Evolutionary conservation across 352 stramenopile species (phyloP).

Genomic region (Phytopythium kandeliae): DNA sequence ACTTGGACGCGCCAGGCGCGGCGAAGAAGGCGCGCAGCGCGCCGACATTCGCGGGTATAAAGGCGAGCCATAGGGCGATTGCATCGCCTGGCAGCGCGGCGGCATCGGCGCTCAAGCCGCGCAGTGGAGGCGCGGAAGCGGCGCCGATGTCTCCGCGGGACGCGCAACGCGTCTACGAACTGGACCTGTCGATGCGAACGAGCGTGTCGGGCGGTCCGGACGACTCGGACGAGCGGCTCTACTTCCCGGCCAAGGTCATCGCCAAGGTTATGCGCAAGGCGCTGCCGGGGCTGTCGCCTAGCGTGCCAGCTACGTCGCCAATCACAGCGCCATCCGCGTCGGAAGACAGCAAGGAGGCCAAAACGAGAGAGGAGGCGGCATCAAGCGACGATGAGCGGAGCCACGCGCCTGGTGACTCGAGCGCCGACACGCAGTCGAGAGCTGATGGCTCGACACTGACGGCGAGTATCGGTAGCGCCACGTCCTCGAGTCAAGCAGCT

Average conservation of each 20-base stretch:
- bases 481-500: neutral
- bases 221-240: slow-evolving; percentile 70
- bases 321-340: neutral
- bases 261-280: slow-evolving; percentile 67
- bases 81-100: neutral
- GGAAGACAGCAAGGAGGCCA: neutral
- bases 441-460: too few relatives aligned
- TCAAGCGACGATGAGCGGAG: neutral
- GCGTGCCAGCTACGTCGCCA: neutral
- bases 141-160: slow-evolving; percentile 43
- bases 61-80: neutral
- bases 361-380: neutral
- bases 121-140: slow-evolving; percentile 6
- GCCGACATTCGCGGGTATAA: neutral
- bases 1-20: slow-evolving; percentile 5
- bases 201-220: slow-evolving; percentile 10
- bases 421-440: neutral
- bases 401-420: too few relatives aligned
- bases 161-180: slow-evolving; percentile 62
- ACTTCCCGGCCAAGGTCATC: slow-evolving; percentile 64
- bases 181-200: slow-evolving; percentile 50
- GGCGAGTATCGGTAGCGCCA: neutral
- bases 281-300: slow-evolving; percentile 17
- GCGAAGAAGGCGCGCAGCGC: slow-evolving; percentile 16
- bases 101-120: neutral